These are phyloP conservation scores for Xylariaceae sp. DNA, from an alignment of 2,329 filamentous ascomycete species.

Conservation along the genomic window DNA sequence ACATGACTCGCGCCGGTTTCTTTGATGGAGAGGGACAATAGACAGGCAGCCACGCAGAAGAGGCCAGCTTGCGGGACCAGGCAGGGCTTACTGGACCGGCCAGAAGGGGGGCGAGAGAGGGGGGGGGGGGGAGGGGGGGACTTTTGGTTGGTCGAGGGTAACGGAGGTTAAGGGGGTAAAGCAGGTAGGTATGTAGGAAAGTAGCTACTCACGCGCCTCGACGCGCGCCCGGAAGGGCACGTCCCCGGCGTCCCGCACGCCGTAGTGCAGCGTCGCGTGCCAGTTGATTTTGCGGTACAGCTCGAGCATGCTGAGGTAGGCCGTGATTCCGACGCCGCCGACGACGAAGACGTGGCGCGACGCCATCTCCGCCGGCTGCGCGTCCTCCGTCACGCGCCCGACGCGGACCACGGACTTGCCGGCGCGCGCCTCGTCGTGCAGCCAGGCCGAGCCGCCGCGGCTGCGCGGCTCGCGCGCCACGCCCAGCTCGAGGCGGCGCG, in stretches of 20 bases:
- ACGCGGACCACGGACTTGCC: slow-evolving; percentile 46
- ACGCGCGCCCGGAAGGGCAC: slow-evolving; percentile 47
- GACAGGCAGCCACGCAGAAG: too few relatives aligned
- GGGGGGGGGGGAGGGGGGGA: too few relatives aligned
- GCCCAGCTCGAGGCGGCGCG: slow-evolving; percentile 47
- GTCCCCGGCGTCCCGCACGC: slow-evolving; percentile 43
- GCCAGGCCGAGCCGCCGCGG: slow-evolving; percentile 53
- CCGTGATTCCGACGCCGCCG: slow-evolving; percentile 60
- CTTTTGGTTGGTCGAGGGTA: too few relatives aligned
- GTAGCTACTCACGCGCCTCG: too few relatives aligned
- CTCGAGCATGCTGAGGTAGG: slow-evolving; percentile 47
- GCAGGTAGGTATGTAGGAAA: too few relatives aligned
- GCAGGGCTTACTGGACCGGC: too few relatives aligned
- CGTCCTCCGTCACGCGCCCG: slow-evolving; percentile 41
- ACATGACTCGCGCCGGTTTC: too few relatives aligned
- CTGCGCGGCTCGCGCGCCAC: slow-evolving; percentile 47
- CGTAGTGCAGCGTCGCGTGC: slow-evolving; percentile 50
- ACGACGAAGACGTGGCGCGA: slow-evolving; percentile 56
- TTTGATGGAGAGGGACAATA: too few relatives aligned
- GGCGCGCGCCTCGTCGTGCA: slow-evolving; percentile 41
- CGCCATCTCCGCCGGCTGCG: slow-evolving; percentile 37
- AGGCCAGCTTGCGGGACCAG: too few relatives aligned
- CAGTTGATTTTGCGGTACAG: slow-evolving; percentile 35
- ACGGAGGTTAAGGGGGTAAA: too few relatives aligned
- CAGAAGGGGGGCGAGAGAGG: too few relatives aligned